phyloP scores from a whole-genome alignment of 2,329 filamentous ascomycete genomes.

The Uncinocarpus reesii region DNA sequence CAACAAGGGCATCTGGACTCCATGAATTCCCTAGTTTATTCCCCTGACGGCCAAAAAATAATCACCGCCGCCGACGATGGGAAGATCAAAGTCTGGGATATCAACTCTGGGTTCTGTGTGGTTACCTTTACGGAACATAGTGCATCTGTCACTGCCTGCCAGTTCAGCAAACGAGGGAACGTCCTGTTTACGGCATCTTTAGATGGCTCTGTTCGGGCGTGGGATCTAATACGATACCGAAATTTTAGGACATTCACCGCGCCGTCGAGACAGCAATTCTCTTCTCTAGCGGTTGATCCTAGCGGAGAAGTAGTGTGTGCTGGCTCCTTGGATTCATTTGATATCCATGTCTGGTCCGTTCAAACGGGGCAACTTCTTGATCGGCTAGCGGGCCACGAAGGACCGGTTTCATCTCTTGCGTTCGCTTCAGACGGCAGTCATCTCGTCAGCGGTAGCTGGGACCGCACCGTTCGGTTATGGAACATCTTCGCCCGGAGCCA shows the following conservation, averaged over 20 bases:
- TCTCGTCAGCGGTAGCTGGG: slow-evolving; percentile 90
- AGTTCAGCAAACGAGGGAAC: slow-evolving; percentile 90
- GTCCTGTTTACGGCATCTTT: slow-evolving; percentile 92
- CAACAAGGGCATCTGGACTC: slow-evolving; percentile 96
- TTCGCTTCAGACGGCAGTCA: slow-evolving; percentile 80
- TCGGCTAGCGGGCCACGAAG: slow-evolving; percentile 82
- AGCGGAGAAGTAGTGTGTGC: slow-evolving; percentile 94
- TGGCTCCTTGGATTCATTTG: slow-evolving; percentile 89
- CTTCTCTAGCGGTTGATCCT: slow-evolving; percentile 89
- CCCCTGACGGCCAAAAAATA: slow-evolving; percentile 83
- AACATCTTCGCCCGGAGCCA: slow-evolving; percentile 89
- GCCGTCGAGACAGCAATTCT: slow-evolving; percentile 81
- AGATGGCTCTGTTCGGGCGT: slow-evolving; percentile 87
- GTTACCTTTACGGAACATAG: slow-evolving; percentile 97
- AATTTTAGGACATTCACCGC: slow-evolving; percentile 98
- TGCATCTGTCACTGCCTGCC: slow-evolving; percentile 80
- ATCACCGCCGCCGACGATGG: slow-evolving; percentile 93
- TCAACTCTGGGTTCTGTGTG: slow-evolving; percentile 91
- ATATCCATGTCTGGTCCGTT: slow-evolving; percentile 97
- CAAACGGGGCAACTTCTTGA: slow-evolving; percentile 94
- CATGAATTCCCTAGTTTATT: slow-evolving; percentile 87
- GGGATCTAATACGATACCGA: slow-evolving; percentile 90
- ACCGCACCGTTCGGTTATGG: slow-evolving; percentile 91
- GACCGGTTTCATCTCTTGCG: slow-evolving; percentile 75
- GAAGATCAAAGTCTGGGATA: slow-evolving; percentile 98